Base-by-base conservation (phyloP, 2,329 filamentous ascomycete species). In the Fusarium sp. region DNA sequence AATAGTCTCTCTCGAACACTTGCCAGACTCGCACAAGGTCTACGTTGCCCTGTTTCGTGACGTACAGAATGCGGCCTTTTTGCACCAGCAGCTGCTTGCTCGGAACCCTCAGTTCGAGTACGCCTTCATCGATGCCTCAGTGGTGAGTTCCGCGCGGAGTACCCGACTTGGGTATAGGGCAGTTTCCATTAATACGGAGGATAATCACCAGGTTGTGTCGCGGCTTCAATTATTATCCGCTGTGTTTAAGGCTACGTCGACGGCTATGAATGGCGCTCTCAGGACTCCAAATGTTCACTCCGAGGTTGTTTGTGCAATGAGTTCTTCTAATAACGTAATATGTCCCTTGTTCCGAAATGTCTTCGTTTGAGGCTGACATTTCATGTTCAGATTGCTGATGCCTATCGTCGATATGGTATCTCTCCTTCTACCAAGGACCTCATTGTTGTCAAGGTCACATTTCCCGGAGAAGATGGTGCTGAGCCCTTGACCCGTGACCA, bases 71-170 rank as follows among this genome's bases (percentile, higher is more conserved):
- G 88, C 94, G 15, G 82, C 88, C 2, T 94, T 92, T 78, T 86
- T 99, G 46, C 92, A 94, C 57, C 86, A 91, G 75, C 95, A 98
- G 83, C 89, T 99, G 9, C 86, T 98, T n/a, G 88, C 90, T 10
- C 93, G 93, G 57, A 97, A 98, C 79, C 79, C 89, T 15, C 91
- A 92, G 13, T 98, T 95, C 76, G 94, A 98, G 82, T 98, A 98
- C 85, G 94, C 95, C 38, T 93, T 99, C 74, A 88, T 99, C 50
- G 95, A 99, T 83, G 94, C 94, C 25, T 90, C 89, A 49, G 89
- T 93, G 80, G 92, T 95, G 86, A 68, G 87, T 82, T 70, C 56
- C 59, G 52, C 54, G 36, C 58, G 62, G 68, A 50, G 53, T 49
- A 61, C 59, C 62, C 72, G 72, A 65, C 64, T 60, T 55, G 45